These are phyloP conservation scores for Mrakia frigida DNA, from an alignment of 768 basidiomycete species.

Conservation along the genomic window DNA sequence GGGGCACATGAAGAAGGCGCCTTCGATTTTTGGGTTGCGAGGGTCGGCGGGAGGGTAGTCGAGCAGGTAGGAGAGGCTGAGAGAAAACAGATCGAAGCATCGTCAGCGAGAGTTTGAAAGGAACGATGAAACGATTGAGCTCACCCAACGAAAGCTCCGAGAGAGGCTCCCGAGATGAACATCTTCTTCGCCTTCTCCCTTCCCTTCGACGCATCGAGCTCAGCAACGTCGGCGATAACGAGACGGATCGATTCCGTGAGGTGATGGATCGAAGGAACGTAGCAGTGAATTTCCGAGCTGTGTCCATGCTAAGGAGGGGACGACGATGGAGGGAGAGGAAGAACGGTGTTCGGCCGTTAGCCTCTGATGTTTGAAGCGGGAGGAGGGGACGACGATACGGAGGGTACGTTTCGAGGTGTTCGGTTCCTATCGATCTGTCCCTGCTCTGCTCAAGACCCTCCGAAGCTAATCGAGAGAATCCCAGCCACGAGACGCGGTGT, in stretches of 20 bases:
- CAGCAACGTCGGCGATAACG: constrained; percentile 8
- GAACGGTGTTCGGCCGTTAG: not conserved
- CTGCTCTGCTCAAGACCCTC: not conserved
- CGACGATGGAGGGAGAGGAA: not conserved
- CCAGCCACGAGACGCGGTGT: not conserved
- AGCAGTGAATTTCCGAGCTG: constrained; percentile 24
- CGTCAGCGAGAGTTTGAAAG: too few species aligned
- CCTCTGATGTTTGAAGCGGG: not conserved
- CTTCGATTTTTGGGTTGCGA: not conserved
- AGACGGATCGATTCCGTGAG: not conserved
- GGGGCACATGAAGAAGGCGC: constrained; percentile 26
- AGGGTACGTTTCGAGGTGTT: not conserved
- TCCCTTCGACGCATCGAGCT: not conserved
- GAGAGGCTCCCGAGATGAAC: constrained; percentile 21
- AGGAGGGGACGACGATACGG: not conserved
- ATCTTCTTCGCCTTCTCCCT: constrained; percentile 1
- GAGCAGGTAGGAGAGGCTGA: constrained; percentile 19
- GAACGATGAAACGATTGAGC: not conserved
- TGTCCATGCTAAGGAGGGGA: constrained; percentile 16
- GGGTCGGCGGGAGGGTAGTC: constrained; percentile 14
- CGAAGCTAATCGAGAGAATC: not conserved
- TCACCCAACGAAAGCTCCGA: constrained; percentile 24
- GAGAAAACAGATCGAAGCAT: not conserved
- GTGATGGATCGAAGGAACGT: constrained; percentile 2
- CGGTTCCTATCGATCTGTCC: not conserved